These are phyloP conservation scores for Boletellus emodensis DNA, from an alignment of 768 basidiomycete species.

Conservation along the genomic window DNA sequence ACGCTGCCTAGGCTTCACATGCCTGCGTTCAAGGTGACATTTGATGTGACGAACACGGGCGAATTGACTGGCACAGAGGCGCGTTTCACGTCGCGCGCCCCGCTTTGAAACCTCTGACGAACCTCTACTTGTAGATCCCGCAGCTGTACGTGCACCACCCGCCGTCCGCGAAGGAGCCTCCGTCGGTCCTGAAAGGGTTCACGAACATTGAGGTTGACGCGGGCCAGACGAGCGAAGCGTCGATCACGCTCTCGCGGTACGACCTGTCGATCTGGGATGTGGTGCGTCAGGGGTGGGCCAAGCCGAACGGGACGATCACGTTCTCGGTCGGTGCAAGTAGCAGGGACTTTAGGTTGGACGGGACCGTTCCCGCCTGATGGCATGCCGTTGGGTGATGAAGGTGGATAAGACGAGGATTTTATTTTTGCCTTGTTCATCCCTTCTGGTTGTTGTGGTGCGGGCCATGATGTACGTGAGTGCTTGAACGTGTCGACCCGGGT, in stretches of 20 bases:
- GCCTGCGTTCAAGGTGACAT: conserved; percentile 59
- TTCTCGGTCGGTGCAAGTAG: conserved; percentile 70
- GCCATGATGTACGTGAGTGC: no score
- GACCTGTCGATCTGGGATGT: conserved; percentile 78
- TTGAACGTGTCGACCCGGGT: no score
- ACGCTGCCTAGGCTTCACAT: conserved; percentile 51
- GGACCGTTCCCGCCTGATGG: conserved; percentile 29
- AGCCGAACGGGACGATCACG: conserved; percentile 57
- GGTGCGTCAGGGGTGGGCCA: conserved; percentile 67
- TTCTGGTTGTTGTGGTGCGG: no score
- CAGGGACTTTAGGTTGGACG: conserved; percentile 52
- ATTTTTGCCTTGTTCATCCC: no score
- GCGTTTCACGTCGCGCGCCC: conserved; percentile 12
- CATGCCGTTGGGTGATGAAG: neutral
- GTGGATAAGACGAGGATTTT: no score
- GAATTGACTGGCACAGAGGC: conserved; percentile 61
- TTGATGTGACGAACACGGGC: conserved; percentile 66
- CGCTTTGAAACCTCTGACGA: no score
- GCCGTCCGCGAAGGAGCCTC: conserved; percentile 59
- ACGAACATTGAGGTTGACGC: conserved; percentile 49
- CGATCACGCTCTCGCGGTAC: conserved; percentile 60
- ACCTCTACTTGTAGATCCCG: conserved; percentile 49
- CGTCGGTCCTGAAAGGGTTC: conserved; percentile 69
- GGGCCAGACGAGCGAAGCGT: conserved; percentile 44
- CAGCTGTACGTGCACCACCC: conserved; percentile 77